Percentiles rank a stretch among this genome's conserved stretches.
Conservation (phyloP, 2,329 filamentous ascomycete genomes). For the Pestalotiopsis sp. region DNA sequence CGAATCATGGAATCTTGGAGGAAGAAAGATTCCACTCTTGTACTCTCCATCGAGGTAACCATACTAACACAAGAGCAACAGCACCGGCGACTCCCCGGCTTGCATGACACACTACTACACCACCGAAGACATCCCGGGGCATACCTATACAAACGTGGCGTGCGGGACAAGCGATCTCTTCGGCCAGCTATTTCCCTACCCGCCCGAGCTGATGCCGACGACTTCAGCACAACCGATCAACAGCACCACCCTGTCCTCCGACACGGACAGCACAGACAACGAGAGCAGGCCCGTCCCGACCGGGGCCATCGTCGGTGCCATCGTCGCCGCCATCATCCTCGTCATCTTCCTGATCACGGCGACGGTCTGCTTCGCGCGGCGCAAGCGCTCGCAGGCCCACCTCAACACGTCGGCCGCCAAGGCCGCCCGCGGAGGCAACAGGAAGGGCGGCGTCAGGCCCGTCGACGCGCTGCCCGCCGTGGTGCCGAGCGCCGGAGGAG, state of each 20-base stretch:
- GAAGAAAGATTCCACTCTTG: no score
- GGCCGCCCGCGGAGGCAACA: background rate
- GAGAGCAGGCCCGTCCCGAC: slow-evolving; percentile 10
- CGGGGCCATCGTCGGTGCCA: slow-evolving; percentile 25
- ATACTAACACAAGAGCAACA: background rate
- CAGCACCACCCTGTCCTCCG: background rate
- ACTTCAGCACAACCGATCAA: slow-evolving; percentile 6
- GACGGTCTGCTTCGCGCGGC: slow-evolving; percentile 18
- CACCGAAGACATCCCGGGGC: slow-evolving; percentile 19
- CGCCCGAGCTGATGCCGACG: slow-evolving; percentile 24
- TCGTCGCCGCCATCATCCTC: slow-evolving; percentile 21
- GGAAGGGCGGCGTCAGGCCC: background rate
- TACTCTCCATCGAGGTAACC: background rate
- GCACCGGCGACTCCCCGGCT: slow-evolving; percentile 21
- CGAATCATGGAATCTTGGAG: background rate
- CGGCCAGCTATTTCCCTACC: slow-evolving; percentile 29
- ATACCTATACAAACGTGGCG: slow-evolving; percentile 27
- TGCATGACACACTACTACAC: slow-evolving; percentile 30
- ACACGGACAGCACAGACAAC: background rate
- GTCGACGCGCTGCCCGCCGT: background rate
- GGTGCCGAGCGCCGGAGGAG: background rate
- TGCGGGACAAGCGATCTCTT: slow-evolving; percentile 25
- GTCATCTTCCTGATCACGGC: slow-evolving; percentile 19
- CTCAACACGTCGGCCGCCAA: background rate
- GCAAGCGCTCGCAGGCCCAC: slow-evolving; percentile 11